Evolutionary conservation across 495 filamentous ascomycete species (phyloP), one percentile per base, ranked within the genome.

Genomic region (Aspergillus bertholletiae): DNA sequence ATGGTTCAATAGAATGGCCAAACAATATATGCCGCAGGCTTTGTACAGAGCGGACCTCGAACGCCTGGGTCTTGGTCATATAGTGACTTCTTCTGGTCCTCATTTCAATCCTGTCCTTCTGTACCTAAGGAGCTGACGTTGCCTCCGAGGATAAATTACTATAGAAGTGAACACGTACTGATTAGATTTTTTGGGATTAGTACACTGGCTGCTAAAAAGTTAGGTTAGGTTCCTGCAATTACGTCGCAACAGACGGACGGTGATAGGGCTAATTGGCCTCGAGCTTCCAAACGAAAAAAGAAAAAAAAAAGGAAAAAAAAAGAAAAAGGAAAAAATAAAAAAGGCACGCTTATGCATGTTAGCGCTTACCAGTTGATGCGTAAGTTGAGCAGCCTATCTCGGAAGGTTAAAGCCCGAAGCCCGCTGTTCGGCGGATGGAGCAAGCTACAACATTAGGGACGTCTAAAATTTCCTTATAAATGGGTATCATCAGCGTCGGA

Each of bases 1-100:
- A 32, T 22, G 24, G 13, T 43, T 53, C 51, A 46, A 53, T 53
- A 18, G 35, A 51, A 30, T 51, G 13, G 23, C 20, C 23, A 21
- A 37, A 41, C 24, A 11, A 43, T 27, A 43, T 24, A 43, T 43
- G 20, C 39, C 39, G 7, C 20, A 22, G 39, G 20, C n/a, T 22
- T 43, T 43, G 39, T 43, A 43, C 39, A 43, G 39, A 7, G 20
- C 39, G 18, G 17, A 43, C 21, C 2, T 12, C n/a, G 39, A 40
- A 8, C 15, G 39, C 8, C n/a, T 8, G 39, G 39, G 18, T 18
- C 5, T 21, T 43, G 20, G 39, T 12, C 39, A 43, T 43, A 43
- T 20, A 43, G 18, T 43, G 39, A 21, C 7, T 37, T n/a, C 17
- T n/a, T n/a, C 11, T 37, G 34, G 34, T 5, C 13, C 13, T 15